Percentiles rank a stretch among this genome's conserved stretches.
These are phyloP conservation scores for Rugonectria rugulosa DNA, from an alignment of 2,329 filamentous ascomycete genomes.

Conservation along the genomic window DNA sequence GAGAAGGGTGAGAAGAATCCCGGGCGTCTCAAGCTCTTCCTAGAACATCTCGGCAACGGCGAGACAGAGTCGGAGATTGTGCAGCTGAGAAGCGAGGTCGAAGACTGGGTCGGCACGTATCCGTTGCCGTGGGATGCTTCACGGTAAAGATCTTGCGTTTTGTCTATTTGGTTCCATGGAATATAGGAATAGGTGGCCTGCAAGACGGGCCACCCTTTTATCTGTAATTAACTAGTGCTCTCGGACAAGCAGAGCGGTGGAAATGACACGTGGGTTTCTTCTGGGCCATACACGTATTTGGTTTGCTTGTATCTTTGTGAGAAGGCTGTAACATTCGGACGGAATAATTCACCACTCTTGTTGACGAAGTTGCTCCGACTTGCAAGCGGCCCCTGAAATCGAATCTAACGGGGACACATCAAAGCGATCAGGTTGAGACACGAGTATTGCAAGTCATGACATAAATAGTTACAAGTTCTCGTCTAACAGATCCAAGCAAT, in stretches of 20 bases:
- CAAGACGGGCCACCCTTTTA: constrained; percentile 1
- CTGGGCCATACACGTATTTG: not conserved
- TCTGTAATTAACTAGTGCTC: not conserved
- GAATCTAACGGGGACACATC: too few species aligned
- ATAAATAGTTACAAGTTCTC: not conserved
- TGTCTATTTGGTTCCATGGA: not conserved
- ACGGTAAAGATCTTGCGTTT: constrained; percentile 29
- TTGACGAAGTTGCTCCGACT: too few species aligned
- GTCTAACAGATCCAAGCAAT: not conserved
- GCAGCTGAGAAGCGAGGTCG: constrained; percentile 76
- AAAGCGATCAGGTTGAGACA: too few species aligned
- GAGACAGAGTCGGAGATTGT: constrained; percentile 75
- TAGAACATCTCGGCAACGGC: constrained; percentile 72
- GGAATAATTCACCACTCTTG: not conserved
- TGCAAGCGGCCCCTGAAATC: too few species aligned
- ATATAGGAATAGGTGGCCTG: not conserved
- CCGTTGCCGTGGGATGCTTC: constrained; percentile 70
- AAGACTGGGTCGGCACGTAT: constrained; percentile 80
- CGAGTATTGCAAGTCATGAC: not conserved
- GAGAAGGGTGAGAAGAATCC: constrained; percentile 72
- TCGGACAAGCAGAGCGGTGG: constrained; percentile 1
- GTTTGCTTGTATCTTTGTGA: not conserved
- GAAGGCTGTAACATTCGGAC: not conserved
- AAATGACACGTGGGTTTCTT: not conserved
- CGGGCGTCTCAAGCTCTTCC: constrained; percentile 71